phyloP scores from a whole-genome alignment of 2,329 filamentous ascomycete species.

The Diaporthe citri region DNA sequence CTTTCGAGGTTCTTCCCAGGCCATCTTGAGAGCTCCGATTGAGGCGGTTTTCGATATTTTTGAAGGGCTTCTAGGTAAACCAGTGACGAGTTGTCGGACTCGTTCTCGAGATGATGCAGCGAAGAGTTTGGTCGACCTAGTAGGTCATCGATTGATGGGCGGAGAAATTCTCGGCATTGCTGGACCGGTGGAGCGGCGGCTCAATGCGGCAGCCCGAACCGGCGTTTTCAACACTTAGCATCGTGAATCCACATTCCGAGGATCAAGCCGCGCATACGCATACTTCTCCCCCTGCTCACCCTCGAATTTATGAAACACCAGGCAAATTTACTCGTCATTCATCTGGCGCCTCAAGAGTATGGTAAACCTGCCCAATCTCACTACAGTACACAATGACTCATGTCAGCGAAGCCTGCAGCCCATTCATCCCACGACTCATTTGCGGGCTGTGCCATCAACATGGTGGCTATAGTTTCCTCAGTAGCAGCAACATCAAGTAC shows the following conservation, averaged over 20 bases:
- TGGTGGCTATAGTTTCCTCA: slow-evolving; percentile 20
- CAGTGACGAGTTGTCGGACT: neutral
- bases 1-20: slow-evolving; percentile 58
- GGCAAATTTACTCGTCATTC: neutral
- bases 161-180: slow-evolving; percentile 39
- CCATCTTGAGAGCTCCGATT: slow-evolving; percentile 48
- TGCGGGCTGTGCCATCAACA: slow-evolving; percentile 30
- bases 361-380: neutral
- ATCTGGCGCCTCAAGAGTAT: neutral
- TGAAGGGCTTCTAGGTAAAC: neutral
- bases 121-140: neutral
- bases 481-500: slow-evolving; percentile 9
- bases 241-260: slow-evolving; percentile 16
- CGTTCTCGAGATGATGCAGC: neutral
- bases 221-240: neutral
- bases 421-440: slow-evolving; percentile 35
- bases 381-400: slow-evolving; percentile 24
- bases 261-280: neutral
- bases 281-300: neutral
- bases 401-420: slow-evolving; percentile 20
- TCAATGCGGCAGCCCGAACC: slow-evolving; percentile 16
- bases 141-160: neutral
- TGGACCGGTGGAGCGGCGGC: slow-evolving; percentile 31
- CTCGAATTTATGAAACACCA: neutral
- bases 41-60: neutral